Percentiles rank a stretch among this genome's conserved stretches.
phyloP scores from a whole-genome alignment of 305 asterid species.

The Fraxinus angustifolia region DNA sequence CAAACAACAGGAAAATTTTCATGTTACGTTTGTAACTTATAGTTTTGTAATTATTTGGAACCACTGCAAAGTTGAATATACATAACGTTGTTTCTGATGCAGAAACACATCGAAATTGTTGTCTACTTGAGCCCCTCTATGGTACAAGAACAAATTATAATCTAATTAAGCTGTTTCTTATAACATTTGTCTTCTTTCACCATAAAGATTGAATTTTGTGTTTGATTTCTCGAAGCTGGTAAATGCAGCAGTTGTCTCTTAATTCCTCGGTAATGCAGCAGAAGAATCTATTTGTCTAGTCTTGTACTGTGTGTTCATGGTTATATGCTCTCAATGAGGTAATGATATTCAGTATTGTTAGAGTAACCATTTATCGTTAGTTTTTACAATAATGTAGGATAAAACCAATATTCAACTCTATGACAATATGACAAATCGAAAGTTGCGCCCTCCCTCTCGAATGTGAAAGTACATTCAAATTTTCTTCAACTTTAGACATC shows the following conservation, averaged over 20 bases:
- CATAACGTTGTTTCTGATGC: neutral
- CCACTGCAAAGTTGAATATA: slow-evolving; percentile 29
- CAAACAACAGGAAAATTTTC: slow-evolving; percentile 16
- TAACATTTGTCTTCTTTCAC: slow-evolving; percentile 20
- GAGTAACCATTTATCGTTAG: neutral
- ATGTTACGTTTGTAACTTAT: slow-evolving; percentile 20
- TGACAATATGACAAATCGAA: neutral
- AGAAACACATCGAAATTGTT: slow-evolving; percentile 28
- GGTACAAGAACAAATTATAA: neutral
- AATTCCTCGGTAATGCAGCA: slow-evolving; percentile 14
- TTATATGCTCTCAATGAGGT: neutral
- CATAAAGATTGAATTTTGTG: slow-evolving; percentile 24
- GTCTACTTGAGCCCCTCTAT: slow-evolving; percentile 18
- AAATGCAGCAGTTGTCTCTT: slow-evolving; percentile 32
- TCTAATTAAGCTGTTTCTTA: neutral
- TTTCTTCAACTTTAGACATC: neutral
- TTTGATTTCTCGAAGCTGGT: slow-evolving; percentile 29
- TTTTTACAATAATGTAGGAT: neutral
- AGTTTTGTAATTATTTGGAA: slow-evolving; percentile 27
- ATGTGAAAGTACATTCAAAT: neutral
- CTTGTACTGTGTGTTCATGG: neutral
- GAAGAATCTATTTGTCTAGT: neutral
- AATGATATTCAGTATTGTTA: neutral
- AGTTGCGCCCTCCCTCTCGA: neutral
- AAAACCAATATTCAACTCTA: neutral